Percentiles rank a stretch among this genome's conserved stretches.
These are phyloP conservation scores for Lasiodiplodia gonubiensis DNA, from an alignment of 2,329 filamentous ascomycete genomes.

Conservation along the genomic window DNA sequence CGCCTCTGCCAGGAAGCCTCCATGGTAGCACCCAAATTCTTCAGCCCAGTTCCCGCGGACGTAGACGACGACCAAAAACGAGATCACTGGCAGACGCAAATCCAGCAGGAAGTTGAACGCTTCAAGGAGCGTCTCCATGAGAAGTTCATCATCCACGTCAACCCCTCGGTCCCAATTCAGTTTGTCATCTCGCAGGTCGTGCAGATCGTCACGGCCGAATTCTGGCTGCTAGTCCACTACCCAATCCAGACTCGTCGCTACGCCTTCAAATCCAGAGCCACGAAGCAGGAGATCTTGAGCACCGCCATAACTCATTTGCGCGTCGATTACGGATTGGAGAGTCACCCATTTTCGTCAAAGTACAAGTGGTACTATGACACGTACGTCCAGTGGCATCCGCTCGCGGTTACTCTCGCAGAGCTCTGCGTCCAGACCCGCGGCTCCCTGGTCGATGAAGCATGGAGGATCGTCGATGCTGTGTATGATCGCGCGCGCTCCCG, in stretches of 20 bases:
- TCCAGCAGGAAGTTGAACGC: slow-evolving; percentile 41
- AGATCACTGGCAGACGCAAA: slow-evolving; percentile 37
- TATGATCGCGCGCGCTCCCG: slow-evolving; percentile 39
- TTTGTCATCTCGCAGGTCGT: slow-evolving; percentile 12
- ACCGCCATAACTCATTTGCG: slow-evolving; percentile 13
- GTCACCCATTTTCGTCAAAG: slow-evolving; percentile 46
- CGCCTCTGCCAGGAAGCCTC: slow-evolving; percentile 45
- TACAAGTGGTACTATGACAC: slow-evolving; percentile 51
- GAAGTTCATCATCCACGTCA: slow-evolving; percentile 47
- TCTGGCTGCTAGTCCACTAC: slow-evolving; percentile 28
- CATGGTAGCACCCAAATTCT: slow-evolving; percentile 30
- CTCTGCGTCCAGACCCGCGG: slow-evolving; percentile 38
- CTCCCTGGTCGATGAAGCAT: slow-evolving; percentile 45
- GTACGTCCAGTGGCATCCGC: slow-evolving; percentile 60
- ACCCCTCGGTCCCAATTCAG: slow-evolving; percentile 25
- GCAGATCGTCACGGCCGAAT: slow-evolving; percentile 19
- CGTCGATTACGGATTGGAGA: slow-evolving; percentile 31
- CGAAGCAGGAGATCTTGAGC: slow-evolving; percentile 38
- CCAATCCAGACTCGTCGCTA: slow-evolving; percentile 25
- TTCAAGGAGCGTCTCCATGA: slow-evolving; percentile 50
- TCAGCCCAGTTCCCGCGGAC: slow-evolving; percentile 28
- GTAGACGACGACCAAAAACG: slow-evolving; percentile 30
- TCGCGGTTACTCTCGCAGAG: slow-evolving; percentile 54
- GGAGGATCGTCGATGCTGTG: slow-evolving; percentile 53
- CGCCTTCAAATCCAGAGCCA: slow-evolving; percentile 35